Evolutionary conservation across 164 flowering plant genomes (phyloP).

Genomic region (Macadamia integrifolia): DNA sequence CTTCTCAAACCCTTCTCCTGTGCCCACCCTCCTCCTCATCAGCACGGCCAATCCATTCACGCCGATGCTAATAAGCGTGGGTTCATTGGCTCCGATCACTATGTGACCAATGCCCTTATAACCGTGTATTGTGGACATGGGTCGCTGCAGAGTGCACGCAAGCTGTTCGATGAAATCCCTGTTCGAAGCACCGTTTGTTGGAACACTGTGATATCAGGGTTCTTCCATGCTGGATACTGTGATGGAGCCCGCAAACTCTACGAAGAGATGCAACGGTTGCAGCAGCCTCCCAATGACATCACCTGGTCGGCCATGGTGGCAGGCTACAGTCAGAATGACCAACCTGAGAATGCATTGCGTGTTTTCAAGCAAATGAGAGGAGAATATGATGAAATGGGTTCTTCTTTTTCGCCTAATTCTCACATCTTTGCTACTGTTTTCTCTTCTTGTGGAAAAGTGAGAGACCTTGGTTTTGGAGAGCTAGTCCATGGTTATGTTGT

Average conservation of each 20-base stretch:
- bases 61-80: constrained; percentile 22
- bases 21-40: constrained; percentile 2
- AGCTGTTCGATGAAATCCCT: constrained; percentile 20
- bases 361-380: constrained; percentile 18
- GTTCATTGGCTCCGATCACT: constrained; percentile 9
- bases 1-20: constrained; percentile 14
- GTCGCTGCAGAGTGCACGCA: constrained; percentile 9
- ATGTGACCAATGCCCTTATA: constrained; percentile 16
- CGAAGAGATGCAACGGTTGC: constrained; percentile 8
- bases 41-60: constrained; percentile 16
- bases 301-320: constrained; percentile 24
- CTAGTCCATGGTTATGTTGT: constrained; percentile 21
- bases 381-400: constrained; percentile 10
- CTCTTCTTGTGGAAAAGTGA: constrained; percentile 20
- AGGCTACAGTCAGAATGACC: constrained; percentile 19
- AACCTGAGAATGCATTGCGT: constrained; percentile 11
- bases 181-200: constrained; percentile 9
- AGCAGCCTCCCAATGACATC: constrained; percentile 11
- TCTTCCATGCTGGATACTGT: constrained; percentile 18
- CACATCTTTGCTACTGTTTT: constrained; percentile 18
- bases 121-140: constrained; percentile 11
- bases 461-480: constrained; percentile 14
- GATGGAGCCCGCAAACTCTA: constrained; percentile 11
- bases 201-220: constrained; percentile 19
- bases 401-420: constrained; percentile 12